Base-by-base conservation (phyloP, 2,329 filamentous ascomycete genomes). In the Aspergillus sp. region DNA sequence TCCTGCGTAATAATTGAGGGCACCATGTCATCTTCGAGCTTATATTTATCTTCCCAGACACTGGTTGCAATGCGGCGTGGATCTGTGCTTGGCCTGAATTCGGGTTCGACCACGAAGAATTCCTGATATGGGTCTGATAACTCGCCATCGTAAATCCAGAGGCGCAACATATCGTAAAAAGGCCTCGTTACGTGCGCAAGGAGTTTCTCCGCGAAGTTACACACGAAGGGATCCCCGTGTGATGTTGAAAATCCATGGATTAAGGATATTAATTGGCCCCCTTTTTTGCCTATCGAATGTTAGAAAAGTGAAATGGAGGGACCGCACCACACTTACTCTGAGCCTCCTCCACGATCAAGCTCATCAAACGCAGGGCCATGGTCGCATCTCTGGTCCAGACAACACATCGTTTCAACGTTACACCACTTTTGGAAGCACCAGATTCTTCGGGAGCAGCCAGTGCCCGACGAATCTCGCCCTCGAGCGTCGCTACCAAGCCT, bases 71-170 rank as follows among this genome's bases (percentile, higher is more conserved):
- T 76, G 52, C 77, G 74, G 37, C 79, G 72, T 27, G 77, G 78
- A 64, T 81, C 78, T 27, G 74, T 68, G 57, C 81, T 78, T 59
- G 85, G 80, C 67, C 79, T 72, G 50, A 74, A 73, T 52, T 87
- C 84, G 65, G 93, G 91, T 72, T 97, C 91, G 19, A 87, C 87
- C 19, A 99, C 93, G 68, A 99, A 98, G 76, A 99, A 99, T 70
- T 99, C 95, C 56, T 87, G 83, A 68, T 93, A 97, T 0, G 96
- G 95, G 74, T 99, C 95, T n/a, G 91, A 92, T 14, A 99, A 83
- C 78, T 99, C 96, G 60, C 95, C 95, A 68, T 99, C 93, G 70
- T 99, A 99, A 51, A 99, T 96, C 95, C 95, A 99, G 67, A 91
- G 90, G 55, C 92, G 87, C 54, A 99, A 81, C 79, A 99, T 97